phyloP scores from a whole-genome alignment of 768 basidiomycete species.

The Nidula microcarpa region DNA sequence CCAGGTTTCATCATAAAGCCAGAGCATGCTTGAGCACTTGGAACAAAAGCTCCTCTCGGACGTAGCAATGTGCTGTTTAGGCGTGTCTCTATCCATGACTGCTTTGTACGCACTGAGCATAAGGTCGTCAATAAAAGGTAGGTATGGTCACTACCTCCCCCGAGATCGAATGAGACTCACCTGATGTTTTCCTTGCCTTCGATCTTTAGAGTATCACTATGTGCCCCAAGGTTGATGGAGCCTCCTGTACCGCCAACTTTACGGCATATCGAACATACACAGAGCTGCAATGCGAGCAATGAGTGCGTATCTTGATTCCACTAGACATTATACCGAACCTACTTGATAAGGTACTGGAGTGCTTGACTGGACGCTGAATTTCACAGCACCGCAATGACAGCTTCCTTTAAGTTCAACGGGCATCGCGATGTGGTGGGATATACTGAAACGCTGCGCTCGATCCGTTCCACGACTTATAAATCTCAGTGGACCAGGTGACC shows the following conservation, averaged over 20 bases:
- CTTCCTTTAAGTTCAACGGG: conserved; percentile 54
- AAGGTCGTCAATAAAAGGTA: background rate
- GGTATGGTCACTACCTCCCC: background rate
- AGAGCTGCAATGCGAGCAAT: conserved; percentile 33
- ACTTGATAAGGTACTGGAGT: conserved; percentile 67
- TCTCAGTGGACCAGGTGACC: too few species aligned
- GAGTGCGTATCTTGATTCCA: background rate
- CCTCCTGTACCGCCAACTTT: conserved; percentile 67
- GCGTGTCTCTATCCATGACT: conserved; percentile 52
- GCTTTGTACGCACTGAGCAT: conserved; percentile 55
- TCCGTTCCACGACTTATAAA: too few species aligned
- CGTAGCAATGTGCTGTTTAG: conserved; percentile 38
- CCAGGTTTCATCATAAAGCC: conserved; percentile 59
- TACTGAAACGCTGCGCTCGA: too few species aligned
- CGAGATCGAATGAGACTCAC: conserved; percentile 22
- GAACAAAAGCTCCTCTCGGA: conserved; percentile 66
- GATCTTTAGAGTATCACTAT: conserved; percentile 46
- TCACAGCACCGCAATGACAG: conserved; percentile 51
- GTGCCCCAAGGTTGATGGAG: conserved; percentile 62
- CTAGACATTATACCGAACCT: conserved; percentile 3
- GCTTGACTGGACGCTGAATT: conserved; percentile 45
- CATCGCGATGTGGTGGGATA: conserved; percentile 27
- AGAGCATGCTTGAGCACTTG: conserved; percentile 64
- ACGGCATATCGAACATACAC: conserved; percentile 67
- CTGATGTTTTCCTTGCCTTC: conserved; percentile 53